Percentiles rank a stretch among this genome's conserved stretches.
Evolutionary conservation across 495 filamentous ascomycete species (phyloP).

Genomic region (Thermothielavioides terrestris): DNA sequence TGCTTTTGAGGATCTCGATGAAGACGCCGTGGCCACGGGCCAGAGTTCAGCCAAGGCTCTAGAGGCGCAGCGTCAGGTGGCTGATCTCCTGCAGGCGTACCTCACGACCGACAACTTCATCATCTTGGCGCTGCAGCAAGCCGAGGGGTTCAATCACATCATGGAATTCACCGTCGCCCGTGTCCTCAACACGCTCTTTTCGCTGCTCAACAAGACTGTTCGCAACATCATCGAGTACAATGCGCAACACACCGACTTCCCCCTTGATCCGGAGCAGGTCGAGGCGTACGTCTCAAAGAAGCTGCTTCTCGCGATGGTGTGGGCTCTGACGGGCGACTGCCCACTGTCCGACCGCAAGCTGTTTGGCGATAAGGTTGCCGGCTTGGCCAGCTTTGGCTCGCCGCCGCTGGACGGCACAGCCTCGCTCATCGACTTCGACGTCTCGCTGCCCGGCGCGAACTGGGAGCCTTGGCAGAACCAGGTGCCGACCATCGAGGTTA

Average conservation of each 20-base stretch:
- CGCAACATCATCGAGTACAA: slow-evolving; percentile 93
- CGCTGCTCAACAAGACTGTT: slow-evolving; percentile 85
- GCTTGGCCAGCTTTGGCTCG: slow-evolving; percentile 72
- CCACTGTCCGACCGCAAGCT: slow-evolving; percentile 76
- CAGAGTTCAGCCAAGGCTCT: slow-evolving; percentile 68
- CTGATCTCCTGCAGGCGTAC: slow-evolving; percentile 65
- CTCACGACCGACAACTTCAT: slow-evolving; percentile 73
- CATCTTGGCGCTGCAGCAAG: slow-evolving; percentile 61
- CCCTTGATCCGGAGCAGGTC: slow-evolving; percentile 76
- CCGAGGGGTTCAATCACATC: slow-evolving; percentile 78
- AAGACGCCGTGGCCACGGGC: slow-evolving; percentile 76
- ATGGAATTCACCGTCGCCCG: slow-evolving; percentile 95
- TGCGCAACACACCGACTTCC: slow-evolving; percentile 85
- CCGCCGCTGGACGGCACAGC: slow-evolving; percentile 64
- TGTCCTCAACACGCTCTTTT: slow-evolving; percentile 87
- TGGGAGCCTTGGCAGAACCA: slow-evolving; percentile 92
- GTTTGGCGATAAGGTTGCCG: slow-evolving; percentile 76
- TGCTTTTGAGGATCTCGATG: slow-evolving; percentile 87
- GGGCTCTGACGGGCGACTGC: slow-evolving; percentile 93
- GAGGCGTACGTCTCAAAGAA: slow-evolving; percentile 90
- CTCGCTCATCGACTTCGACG: slow-evolving; percentile 92
- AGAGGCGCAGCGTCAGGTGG: slow-evolving; percentile 64
- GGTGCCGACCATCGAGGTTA: slow-evolving; percentile 89
- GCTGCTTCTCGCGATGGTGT: slow-evolving; percentile 79
- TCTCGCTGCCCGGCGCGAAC: slow-evolving; percentile 72